Percentiles rank a stretch among this genome's conserved stretches.
These are phyloP conservation scores for Cocos nucifera DNA, from an alignment of 176 grass and related monocot species.

Conservation along the genomic window DNA sequence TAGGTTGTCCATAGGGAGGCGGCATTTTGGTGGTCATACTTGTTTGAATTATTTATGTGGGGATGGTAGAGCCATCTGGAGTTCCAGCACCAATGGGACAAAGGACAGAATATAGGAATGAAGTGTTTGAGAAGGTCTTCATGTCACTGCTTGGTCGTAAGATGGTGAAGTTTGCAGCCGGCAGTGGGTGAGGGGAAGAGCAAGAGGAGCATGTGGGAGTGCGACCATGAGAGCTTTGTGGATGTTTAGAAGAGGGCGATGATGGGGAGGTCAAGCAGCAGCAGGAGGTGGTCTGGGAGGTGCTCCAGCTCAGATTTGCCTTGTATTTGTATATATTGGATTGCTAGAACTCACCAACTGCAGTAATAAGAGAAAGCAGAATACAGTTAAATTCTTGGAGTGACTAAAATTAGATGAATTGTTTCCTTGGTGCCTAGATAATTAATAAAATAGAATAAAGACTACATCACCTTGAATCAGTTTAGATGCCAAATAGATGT, in stretches of 20 bases:
- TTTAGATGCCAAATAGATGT: too few relatives aligned
- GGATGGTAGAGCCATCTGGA: slow-evolving; percentile 40
- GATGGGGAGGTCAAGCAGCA: slow-evolving; percentile 68
- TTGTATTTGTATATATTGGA: too few relatives aligned
- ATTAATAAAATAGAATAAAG: too few relatives aligned
- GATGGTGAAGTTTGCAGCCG: slow-evolving; percentile 67
- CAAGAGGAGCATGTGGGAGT: slow-evolving; percentile 52
- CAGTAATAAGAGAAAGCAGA: too few relatives aligned
- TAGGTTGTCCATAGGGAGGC: too few relatives aligned
- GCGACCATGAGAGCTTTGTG: slow-evolving; percentile 90
- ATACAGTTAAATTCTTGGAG: too few relatives aligned
- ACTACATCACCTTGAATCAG: too few relatives aligned
- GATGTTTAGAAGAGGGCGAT: slow-evolving; percentile 80
- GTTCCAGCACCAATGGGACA: slow-evolving; percentile 75
- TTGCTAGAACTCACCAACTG: not conserved
- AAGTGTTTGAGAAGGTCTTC: slow-evolving; percentile 64
- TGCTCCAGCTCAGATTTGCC: slow-evolving; percentile 42
- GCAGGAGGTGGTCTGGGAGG: slow-evolving; percentile 80
- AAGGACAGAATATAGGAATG: slow-evolving; percentile 83
- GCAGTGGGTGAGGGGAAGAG: not conserved
- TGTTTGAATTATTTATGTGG: not conserved
- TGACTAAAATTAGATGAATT: too few relatives aligned
- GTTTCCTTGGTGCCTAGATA: too few relatives aligned
- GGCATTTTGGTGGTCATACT: too few relatives aligned
- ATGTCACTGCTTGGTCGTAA: slow-evolving; percentile 81